phyloP scores from a whole-genome alignment of 2,329 filamentous ascomycete species.

The Monilinia laxa region DNA sequence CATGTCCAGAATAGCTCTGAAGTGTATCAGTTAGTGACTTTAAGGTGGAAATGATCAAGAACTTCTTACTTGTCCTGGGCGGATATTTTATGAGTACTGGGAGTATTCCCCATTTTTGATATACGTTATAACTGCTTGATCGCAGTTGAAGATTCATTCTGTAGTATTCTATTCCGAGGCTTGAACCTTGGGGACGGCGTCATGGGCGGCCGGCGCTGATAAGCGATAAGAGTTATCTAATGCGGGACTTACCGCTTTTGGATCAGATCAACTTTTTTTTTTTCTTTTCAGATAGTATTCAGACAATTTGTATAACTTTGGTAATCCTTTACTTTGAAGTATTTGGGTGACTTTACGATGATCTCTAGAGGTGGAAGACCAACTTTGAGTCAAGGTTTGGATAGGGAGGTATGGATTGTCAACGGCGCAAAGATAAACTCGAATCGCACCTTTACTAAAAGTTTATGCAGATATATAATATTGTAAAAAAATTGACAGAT shows the following conservation, averaged over 20 bases:
- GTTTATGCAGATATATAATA: conserved; percentile 63
- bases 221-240: conserved; percentile 20
- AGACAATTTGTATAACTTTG: neutral
- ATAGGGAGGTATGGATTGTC: conserved; percentile 54
- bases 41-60: neutral
- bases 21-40: conserved; percentile 16
- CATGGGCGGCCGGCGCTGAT: conserved; percentile 24
- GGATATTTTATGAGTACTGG: conserved; percentile 64
- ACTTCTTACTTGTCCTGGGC: conserved; percentile 80
- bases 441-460: conserved; percentile 18
- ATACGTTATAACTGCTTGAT: conserved; percentile 24
- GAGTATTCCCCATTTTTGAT: conserved; percentile 60
- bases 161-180: neutral
- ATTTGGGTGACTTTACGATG: conserved; percentile 30
- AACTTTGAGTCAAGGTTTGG: conserved; percentile 56
- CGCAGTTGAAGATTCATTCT: conserved; percentile 6
- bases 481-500: conserved; percentile 74
- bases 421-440: conserved; percentile 12
- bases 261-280: conserved; percentile 11
- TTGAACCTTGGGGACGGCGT: conserved; percentile 12
- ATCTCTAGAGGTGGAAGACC: conserved; percentile 44
- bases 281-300: neutral
- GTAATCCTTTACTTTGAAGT: no score
- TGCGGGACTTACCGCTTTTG: conserved; percentile 17
- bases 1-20: conserved; percentile 91